These are phyloP conservation scores for Breviolum minutum DNA, from an alignment of 73 alveolate species.

Conservation along the genomic window DNA sequence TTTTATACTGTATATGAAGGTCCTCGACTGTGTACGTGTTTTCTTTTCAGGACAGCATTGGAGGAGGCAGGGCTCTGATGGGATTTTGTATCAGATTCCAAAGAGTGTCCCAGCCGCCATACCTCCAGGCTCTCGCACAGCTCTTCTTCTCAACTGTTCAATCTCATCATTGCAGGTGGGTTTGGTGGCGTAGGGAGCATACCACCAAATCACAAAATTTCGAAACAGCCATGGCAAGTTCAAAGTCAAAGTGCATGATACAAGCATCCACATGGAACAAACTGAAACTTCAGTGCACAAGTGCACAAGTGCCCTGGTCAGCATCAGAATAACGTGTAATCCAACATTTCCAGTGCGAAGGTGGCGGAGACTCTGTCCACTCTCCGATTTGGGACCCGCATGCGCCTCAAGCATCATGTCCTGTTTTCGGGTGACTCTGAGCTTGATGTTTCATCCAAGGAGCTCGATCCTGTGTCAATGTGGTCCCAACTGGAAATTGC, in stretches of 20 bases:
- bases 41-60: neutral
- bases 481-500: neutral
- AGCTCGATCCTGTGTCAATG: constrained; percentile 11
- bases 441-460: neutral
- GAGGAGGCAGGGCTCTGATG: neutral
- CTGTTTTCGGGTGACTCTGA: neutral
- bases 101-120: neutral
- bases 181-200: too few relatives aligned
- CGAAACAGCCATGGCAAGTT: too few relatives aligned
- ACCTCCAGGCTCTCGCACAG: constrained; percentile 6
- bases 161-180: constrained; percentile 22
- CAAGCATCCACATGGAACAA: too few relatives aligned
- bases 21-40: too few relatives aligned
- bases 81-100: neutral
- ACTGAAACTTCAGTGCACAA: too few relatives aligned
- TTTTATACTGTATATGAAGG: too few relatives aligned
- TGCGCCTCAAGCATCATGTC: neutral
- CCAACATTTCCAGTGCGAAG: neutral
- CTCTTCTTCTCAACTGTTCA: constrained; percentile 2
- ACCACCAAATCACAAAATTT: neutral
- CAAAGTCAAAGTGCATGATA: too few relatives aligned
- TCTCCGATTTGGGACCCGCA: constrained; percentile 3
- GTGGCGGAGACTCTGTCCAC: constrained; percentile 48
- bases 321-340: too few relatives aligned
- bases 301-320: too few relatives aligned